Conservation (phyloP, 2,329 filamentous ascomycete genomes). For the Mariannaea elegans region DNA sequence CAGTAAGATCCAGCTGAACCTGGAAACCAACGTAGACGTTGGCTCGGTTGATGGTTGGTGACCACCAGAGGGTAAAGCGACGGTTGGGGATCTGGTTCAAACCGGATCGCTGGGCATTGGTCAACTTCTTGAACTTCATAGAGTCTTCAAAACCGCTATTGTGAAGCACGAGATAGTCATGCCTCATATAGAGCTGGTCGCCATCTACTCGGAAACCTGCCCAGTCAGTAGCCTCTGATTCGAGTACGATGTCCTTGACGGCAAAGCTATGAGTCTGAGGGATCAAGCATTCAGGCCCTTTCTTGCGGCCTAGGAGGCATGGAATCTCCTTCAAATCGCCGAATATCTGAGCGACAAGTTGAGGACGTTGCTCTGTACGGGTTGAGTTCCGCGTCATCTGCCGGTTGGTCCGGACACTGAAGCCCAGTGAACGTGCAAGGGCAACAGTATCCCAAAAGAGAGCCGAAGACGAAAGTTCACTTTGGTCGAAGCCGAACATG, state of each 20-base stretch:
- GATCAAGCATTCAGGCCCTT: slow-evolving; percentile 22
- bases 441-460: no score
- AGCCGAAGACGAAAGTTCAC: no score
- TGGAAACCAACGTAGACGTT: slow-evolving; percentile 99
- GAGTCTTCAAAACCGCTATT: slow-evolving; percentile 64
- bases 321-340: no score
- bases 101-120: slow-evolving; percentile 96
- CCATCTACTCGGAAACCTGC: slow-evolving; percentile 60
- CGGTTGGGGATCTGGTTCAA: slow-evolving; percentile 98
- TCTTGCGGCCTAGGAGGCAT: no score
- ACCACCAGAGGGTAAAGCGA: slow-evolving; percentile 99
- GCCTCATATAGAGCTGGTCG: slow-evolving; percentile 60
- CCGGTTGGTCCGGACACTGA: no score
- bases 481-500: no score
- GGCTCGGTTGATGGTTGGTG: slow-evolving; percentile 88
- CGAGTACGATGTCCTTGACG: slow-evolving; percentile 53
- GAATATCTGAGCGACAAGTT: no score
- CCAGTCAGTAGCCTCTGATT: slow-evolving; percentile 55
- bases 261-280: slow-evolving; percentile 47
- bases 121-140: slow-evolving; percentile 99
- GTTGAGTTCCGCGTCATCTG: no score
- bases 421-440: no score
- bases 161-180: slow-evolving; percentile 58
- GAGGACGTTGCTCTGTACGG: no score
- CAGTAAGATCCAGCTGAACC: slow-evolving; percentile 95